These are phyloP conservation scores for Trichopus zeylanicus DNA, from an alignment of 116 monocot species.

Conservation along the genomic window DNA sequence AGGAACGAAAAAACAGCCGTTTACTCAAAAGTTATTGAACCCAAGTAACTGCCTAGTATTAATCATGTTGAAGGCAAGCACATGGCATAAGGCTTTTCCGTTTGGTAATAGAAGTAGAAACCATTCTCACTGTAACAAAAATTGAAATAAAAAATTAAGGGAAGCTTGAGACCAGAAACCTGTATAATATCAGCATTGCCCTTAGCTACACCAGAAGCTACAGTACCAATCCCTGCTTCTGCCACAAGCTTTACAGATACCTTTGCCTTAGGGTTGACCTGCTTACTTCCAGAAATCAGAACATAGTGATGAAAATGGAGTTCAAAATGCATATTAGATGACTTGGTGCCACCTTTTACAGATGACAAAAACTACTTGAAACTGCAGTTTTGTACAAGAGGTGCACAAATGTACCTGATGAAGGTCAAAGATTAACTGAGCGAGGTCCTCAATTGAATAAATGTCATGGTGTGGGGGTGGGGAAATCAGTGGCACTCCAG, in stretches of 20 bases:
- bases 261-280: slow-evolving; percentile 95
- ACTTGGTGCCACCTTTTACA: no score
- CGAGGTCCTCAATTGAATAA: slow-evolving; percentile 99
- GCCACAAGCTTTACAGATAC: slow-evolving; percentile 98
- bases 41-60: no score
- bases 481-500: slow-evolving; percentile 96
- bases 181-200: slow-evolving; percentile 97
- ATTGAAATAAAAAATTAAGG: not conserved
- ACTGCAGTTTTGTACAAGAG: no score
- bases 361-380: no score
- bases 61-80: no score
- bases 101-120: not conserved
- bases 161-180: slow-evolving; percentile 21
- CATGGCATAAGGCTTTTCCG: no score
- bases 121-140: not conserved
- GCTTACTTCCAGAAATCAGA: slow-evolving; percentile 1
- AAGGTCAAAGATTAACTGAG: slow-evolving; percentile 94
- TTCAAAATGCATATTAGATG: no score
- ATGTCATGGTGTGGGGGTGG: slow-evolving; percentile 99
- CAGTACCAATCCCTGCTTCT: slow-evolving; percentile 97
- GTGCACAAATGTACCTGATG: slow-evolving; percentile 64
- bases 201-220: slow-evolving; percentile 98
- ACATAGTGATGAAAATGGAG: not conserved
- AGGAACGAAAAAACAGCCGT: no score
- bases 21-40: no score